These are phyloP conservation scores for Ceratocystis eucalypticola DNA, from an alignment of 2,329 filamentous ascomycete genomes.

Conservation along the genomic window DNA sequence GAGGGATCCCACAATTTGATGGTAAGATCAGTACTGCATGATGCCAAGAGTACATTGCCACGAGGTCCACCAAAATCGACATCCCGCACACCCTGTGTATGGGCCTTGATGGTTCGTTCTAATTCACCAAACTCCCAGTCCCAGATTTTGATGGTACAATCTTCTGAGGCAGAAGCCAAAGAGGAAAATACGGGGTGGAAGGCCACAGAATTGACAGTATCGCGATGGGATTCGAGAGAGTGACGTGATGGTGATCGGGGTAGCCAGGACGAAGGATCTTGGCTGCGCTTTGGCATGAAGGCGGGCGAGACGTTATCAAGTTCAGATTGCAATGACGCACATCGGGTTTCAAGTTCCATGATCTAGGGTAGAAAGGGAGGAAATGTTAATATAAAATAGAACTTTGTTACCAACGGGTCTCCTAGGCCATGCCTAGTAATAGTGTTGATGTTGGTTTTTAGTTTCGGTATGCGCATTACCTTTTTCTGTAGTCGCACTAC, in stretches of 20 bases:
- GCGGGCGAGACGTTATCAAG: constrained; percentile 67
- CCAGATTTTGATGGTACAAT: constrained; percentile 93
- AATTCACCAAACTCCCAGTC: constrained; percentile 90
- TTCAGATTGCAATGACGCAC: constrained; percentile 61
- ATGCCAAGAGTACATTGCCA: constrained; percentile 54
- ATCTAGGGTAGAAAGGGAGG: constrained; percentile 43
- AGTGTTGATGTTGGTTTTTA: neutral
- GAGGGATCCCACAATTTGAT: constrained; percentile 92
- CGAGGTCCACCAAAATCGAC: constrained; percentile 81
- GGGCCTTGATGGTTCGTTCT: constrained; percentile 80
- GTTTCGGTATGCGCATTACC: constrained; percentile 33
- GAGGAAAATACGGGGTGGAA: constrained; percentile 90
- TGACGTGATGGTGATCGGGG: constrained; percentile 72
- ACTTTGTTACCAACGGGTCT: neutral
- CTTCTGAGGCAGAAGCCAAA: constrained; percentile 79
- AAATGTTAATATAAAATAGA: neutral
- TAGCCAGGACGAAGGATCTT: constrained; percentile 76
- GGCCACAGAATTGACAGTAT: constrained; percentile 71
- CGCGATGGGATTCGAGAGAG: constrained; percentile 68
- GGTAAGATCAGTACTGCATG: constrained; percentile 76
- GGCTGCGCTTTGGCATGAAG: constrained; percentile 63
- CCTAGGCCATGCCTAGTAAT: constrained; percentile 17
- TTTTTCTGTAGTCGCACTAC: constrained; percentile 92
- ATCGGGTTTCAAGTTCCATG: constrained; percentile 77
- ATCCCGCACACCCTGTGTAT: constrained; percentile 77